These are phyloP conservation scores for Emmonsia crescens DNA, from an alignment of 2,329 filamentous ascomycete species.

Conservation along the genomic window DNA sequence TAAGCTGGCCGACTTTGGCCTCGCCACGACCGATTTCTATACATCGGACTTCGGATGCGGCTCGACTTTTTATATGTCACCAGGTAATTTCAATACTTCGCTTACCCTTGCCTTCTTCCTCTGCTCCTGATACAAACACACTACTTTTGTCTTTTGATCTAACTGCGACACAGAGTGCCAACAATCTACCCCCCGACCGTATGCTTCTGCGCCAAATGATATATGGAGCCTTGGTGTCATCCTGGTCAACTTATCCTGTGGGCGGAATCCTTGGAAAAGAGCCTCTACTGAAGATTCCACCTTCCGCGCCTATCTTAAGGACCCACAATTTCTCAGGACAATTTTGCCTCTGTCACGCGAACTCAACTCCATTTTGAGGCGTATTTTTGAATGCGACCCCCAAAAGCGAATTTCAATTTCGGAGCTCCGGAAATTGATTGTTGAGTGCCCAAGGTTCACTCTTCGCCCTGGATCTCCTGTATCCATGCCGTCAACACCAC, in stretches of 20 bases:
- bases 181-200: slow-evolving; percentile 61
- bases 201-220: slow-evolving; percentile 89
- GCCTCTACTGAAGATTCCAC: slow-evolving; percentile 89
- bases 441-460: slow-evolving; percentile 65
- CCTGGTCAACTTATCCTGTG: slow-evolving; percentile 92
- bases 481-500: slow-evolving; percentile 22
- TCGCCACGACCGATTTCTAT: slow-evolving; percentile 71
- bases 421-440: slow-evolving; percentile 67
- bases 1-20: slow-evolving; percentile 93
- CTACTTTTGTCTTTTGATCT: slow-evolving; percentile 9
- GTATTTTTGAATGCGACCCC: slow-evolving; percentile 81
- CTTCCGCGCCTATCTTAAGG: slow-evolving; percentile 80
- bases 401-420: slow-evolving; percentile 68
- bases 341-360: slow-evolving; percentile 87
- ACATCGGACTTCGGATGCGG: slow-evolving; percentile 96
- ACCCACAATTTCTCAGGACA: slow-evolving; percentile 76
- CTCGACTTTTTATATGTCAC: slow-evolving; percentile 99
- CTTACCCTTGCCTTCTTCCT: slow-evolving; percentile 9
- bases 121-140: slow-evolving; percentile 3
- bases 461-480: slow-evolving; percentile 21
- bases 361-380: slow-evolving; percentile 73
- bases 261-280: slow-evolving; percentile 97
- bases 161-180: slow-evolving; percentile 64
- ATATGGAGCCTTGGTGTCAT: slow-evolving; percentile 98
- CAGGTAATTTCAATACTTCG: slow-evolving; percentile 54